A percentile compares a stretch with the other conserved stretches of the same genome.
Evolutionary conservation across 371 early-diverging fungal species (phyloP).

Genomic region (Blastocladiella emersonii): DNA sequence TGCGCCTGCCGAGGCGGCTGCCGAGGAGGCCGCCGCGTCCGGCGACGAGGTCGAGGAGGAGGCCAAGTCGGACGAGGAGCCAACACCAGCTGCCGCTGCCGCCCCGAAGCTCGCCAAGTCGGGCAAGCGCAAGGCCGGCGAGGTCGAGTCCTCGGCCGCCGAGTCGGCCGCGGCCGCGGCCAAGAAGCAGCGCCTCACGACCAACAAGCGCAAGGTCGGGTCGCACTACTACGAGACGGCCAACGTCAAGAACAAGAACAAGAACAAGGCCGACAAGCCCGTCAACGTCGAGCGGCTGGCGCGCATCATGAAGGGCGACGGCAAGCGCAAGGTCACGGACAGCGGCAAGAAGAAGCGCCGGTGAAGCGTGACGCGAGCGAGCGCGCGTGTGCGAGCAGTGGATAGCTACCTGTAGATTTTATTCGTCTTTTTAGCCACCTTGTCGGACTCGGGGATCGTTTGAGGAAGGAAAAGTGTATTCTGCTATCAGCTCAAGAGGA

Average conservation of each 20-base stretch:
- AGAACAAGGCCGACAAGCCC: conserved; percentile 44
- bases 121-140: background rate
- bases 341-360: background rate
- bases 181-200: conserved; percentile 60
- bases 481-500: too few species aligned
- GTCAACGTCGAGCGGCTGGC: background rate
- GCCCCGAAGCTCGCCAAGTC: background rate
- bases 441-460: too few species aligned
- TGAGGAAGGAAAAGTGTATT: too few species aligned
- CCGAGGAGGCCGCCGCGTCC: too few species aligned
- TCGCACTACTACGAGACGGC: conserved; percentile 74
- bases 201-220: conserved; percentile 70
- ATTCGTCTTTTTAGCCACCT: too few species aligned
- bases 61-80: too few species aligned
- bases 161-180: background rate
- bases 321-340: background rate
- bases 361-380: background rate
- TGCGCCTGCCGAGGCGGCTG: too few species aligned
- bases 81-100: conserved; percentile 1
- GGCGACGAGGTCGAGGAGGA: conserved; percentile 2
- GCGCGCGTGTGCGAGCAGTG: too few species aligned
- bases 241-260: conserved; percentile 90
- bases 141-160: background rate
- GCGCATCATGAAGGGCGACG: conserved; percentile 5
- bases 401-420: too few species aligned